phyloP scores from a whole-genome alignment of 2,329 filamentous ascomycete genomes.

The Penicillium sp. region DNA sequence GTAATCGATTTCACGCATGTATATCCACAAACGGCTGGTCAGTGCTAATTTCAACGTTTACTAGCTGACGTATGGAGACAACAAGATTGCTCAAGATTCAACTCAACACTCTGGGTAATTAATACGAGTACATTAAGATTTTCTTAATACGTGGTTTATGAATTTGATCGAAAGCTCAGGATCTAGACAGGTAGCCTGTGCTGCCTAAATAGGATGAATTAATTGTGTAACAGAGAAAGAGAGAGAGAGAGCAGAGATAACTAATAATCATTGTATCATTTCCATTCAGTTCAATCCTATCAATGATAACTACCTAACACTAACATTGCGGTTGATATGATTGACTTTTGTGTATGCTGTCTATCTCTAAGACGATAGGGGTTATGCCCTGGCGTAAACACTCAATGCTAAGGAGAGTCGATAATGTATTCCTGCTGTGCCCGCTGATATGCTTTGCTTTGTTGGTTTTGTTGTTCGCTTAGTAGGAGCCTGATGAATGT shows the following conservation, averaged over 20 bases:
- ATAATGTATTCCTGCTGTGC: neutral
- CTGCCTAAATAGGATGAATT: too few relatives aligned
- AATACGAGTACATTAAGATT: too few relatives aligned
- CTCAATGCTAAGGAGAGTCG: neutral
- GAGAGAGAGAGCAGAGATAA: neutral
- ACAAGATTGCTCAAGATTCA: too few relatives aligned
- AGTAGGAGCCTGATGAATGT: constrained; percentile 19
- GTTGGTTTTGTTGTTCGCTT: neutral
- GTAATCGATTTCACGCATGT: too few relatives aligned
- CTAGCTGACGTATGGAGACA: too few relatives aligned
- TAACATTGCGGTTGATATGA: neutral
- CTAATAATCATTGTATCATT: neutral
- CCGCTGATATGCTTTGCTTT: neutral
- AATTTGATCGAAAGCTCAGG: too few relatives aligned
- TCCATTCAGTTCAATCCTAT: neutral
- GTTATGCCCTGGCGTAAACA: neutral
- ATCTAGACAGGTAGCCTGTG: too few relatives aligned
- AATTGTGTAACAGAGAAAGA: too few relatives aligned
- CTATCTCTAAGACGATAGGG: neutral
- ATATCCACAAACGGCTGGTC: neutral
- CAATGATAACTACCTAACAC: neutral
- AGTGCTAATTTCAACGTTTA: neutral
- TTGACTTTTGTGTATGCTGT: neutral
- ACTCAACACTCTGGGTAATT: too few relatives aligned
- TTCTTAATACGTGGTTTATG: too few relatives aligned